phyloP scores from a whole-genome alignment of 2,329 filamentous ascomycete species.

The Cladosporium sp. region DNA sequence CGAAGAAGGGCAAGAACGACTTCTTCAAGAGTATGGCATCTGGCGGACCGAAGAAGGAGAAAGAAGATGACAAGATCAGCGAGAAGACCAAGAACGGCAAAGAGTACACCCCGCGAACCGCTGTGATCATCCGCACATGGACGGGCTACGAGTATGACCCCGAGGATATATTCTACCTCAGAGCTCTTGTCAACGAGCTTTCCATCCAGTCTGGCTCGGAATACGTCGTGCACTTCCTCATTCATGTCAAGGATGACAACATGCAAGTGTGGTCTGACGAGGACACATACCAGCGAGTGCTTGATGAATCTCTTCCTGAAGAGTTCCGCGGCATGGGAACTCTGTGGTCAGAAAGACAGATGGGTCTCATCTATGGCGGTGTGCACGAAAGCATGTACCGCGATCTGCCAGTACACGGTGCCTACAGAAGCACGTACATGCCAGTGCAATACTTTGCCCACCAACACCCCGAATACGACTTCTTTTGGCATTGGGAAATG shows the following conservation, averaged over 20 bases:
- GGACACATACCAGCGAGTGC: slow-evolving; percentile 68
- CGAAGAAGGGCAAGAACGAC: slow-evolving; percentile 37
- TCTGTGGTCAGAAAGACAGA: slow-evolving; percentile 54
- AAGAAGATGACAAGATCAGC: slow-evolving; percentile 26
- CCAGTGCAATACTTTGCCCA: slow-evolving; percentile 92
- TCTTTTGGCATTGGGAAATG: slow-evolving; percentile 96
- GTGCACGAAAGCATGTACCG: slow-evolving; percentile 52
- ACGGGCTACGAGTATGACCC: slow-evolving; percentile 75
- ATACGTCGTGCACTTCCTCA: slow-evolving; percentile 78
- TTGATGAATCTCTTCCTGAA: slow-evolving; percentile 47
- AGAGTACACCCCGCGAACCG: slow-evolving; percentile 58
- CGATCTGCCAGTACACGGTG: slow-evolving; percentile 68
- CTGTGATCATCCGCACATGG: slow-evolving; percentile 80
- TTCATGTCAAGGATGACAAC: slow-evolving; percentile 80
- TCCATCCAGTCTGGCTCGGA: slow-evolving; percentile 76
- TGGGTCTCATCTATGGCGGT: slow-evolving; percentile 56
- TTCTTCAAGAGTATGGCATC: slow-evolving; percentile 43
- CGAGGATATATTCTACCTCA: slow-evolving; percentile 79
- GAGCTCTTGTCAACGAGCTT: slow-evolving; percentile 77
- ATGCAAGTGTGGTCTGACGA: slow-evolving; percentile 80
- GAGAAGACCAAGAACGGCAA: slow-evolving; percentile 21
- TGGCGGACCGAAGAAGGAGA: slow-evolving; percentile 31
- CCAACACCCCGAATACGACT: slow-evolving; percentile 83
- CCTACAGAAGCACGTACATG: slow-evolving; percentile 78
- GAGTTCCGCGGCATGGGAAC: slow-evolving; percentile 56